These are phyloP conservation scores for Suhomyces chickasaworum DNA, from an alignment of 1,139 yeast genomes.

Conservation along the genomic window DNA sequence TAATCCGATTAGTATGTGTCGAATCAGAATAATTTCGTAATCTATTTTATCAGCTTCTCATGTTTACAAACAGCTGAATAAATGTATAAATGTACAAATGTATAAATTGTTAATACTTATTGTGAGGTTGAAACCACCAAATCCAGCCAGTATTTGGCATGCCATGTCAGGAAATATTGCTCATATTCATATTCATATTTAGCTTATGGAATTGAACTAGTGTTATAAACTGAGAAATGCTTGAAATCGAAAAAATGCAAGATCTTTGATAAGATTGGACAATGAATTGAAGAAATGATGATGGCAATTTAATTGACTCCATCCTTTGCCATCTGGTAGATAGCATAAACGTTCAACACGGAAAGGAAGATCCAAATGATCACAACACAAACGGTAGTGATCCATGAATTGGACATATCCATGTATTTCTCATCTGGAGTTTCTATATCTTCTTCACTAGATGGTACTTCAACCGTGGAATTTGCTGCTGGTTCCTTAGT, in stretches of 20 bases:
- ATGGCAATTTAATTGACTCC: slow-evolving; percentile 29
- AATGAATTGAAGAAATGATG: background rate
- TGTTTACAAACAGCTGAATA: no score
- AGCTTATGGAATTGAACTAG: no score
- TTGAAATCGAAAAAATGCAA: background rate
- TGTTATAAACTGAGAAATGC: background rate
- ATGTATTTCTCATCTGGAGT: slow-evolving; percentile 28
- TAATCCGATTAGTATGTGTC: no score
- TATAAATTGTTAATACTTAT: no score
- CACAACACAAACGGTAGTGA: slow-evolving; percentile 48
- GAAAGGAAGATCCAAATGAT: slow-evolving; percentile 66
- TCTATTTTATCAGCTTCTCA: no score
- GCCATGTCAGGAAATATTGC: no score
- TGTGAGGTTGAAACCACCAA: no score
- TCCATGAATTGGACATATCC: slow-evolving; percentile 65
- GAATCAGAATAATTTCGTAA: no score
- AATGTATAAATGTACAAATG: no score
- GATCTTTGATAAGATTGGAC: background rate
- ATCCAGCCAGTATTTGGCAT: no score
- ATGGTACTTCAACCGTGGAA: slow-evolving; percentile 4
- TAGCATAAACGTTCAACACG: slow-evolving; percentile 67
- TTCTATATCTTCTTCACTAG: slow-evolving; percentile 7
- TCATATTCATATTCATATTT: no score
- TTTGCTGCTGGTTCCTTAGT: slow-evolving; percentile 12
- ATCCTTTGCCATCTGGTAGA: slow-evolving; percentile 58